Percentiles rank a stretch among this genome's conserved stretches.
Conservation (phyloP, 2,329 filamentous ascomycete species). For the Hypoxylon sp. region DNA sequence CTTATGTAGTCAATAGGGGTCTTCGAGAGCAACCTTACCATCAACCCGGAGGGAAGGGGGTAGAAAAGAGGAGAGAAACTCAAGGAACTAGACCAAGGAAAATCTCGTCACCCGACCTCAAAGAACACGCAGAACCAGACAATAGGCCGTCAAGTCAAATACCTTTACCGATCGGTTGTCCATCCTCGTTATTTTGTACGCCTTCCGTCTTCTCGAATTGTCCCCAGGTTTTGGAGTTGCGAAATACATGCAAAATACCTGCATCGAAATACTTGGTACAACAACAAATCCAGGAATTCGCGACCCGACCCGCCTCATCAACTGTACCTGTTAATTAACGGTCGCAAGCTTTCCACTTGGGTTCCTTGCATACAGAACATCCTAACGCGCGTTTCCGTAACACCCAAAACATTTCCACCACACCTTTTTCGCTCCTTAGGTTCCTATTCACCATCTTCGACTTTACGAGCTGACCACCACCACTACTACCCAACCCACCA, state of each 20-base stretch:
- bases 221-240: conserved; percentile 15
- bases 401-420: conserved; percentile 19
- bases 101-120: conserved; percentile 41
- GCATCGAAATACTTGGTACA: conserved; percentile 30
- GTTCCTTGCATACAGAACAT: conserved; percentile 42
- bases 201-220: conserved; percentile 22
- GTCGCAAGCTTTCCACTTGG: conserved; percentile 21
- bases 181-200: conserved; percentile 27
- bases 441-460: conserved; percentile 32
- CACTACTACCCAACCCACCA: conserved; percentile 4
- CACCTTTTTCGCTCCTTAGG: conserved; percentile 17
- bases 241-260: conserved; percentile 4
- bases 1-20: conserved; percentile 42
- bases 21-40: conserved; percentile 15
- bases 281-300: conserved; percentile 33
- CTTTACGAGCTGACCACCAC: conserved; percentile 37
- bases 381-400: conserved; percentile 41
- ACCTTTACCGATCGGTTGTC: conserved; percentile 32
- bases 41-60: conserved; percentile 28
- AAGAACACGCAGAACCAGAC: conserved; percentile 3
- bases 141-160: conserved; percentile 10
- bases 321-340: conserved; percentile 15
- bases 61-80: conserved; percentile 26
- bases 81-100: conserved; percentile 29
- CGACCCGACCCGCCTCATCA: conserved; percentile 21